Evolutionary conservation across 148 eudicot species (phyloP), one percentile per base, ranked within the genome.

Genomic region (Vaccinium corymbosum): DNA sequence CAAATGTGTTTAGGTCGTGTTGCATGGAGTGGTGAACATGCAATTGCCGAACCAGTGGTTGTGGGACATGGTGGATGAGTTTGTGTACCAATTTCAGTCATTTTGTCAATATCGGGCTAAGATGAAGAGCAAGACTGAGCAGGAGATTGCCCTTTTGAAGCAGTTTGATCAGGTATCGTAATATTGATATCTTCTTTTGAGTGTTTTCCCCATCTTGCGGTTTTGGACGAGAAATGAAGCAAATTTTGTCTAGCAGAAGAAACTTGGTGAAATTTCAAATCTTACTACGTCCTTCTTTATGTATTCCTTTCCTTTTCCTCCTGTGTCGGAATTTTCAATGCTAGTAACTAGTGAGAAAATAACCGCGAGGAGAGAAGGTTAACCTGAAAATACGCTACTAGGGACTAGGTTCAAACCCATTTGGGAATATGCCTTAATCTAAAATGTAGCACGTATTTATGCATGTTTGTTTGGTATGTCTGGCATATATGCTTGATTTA

Each of bases 21-120:
- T 92, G 91, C 95, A 92, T 64, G 99, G 98, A 3, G 93, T 91
- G 70, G 96, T 97, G 62, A 95, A 92, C 86, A 95, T 97, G 97
- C 99, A 97, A 85, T 86, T 97, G 87, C 98, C 98, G 4, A 97
- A 97, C 82, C 99, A 97, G 90, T 97, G 99, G 99, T 82, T 97
- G 84, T 97, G 99, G 99, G 99, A 97, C 90, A 95, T 97, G 98
- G 98, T 95, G 42, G 99, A 97, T 91, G 99, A 97, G 82, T 97
- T 97, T 90, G 98, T 97, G 3, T 97, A 95, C 68, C 98, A 97
- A 87, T 97, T 97, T 80, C 99, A 95, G 93, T 92, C 97, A 29
- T 97, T 94, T 86, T 95, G 98, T 84, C 98, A 97, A 87, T 97
- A 91, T 82, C 87, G 99, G 35, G 98, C 98, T 1, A 97, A 95